Conservation (phyloP, 495 filamentous ascomycete species). For the Penicillium verhagenii region DNA sequence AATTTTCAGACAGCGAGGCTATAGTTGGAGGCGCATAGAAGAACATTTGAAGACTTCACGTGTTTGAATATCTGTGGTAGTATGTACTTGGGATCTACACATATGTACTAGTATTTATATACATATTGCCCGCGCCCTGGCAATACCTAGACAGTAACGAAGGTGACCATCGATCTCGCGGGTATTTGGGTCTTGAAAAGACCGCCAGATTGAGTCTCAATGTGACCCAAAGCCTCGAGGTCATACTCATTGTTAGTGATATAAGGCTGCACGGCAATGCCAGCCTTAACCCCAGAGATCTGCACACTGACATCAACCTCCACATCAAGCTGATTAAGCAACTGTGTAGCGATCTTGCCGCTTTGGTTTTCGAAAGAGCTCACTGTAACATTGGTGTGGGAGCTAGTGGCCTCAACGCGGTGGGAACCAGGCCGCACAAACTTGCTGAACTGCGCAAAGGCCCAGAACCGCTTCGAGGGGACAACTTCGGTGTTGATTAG, state of each 20-base stretch:
- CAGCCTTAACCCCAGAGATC: not conserved
- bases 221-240: constrained; percentile 2
- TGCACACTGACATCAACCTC: constrained; percentile 2
- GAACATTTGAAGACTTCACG: too few species aligned
- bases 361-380: constrained; percentile 50
- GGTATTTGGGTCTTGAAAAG: constrained; percentile 9
- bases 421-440: constrained; percentile 48
- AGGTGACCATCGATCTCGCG: constrained; percentile 22
- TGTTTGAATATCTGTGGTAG: too few species aligned
- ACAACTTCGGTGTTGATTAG: constrained; percentile 36
- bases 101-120: not conserved
- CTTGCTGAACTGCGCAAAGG: constrained; percentile 47
- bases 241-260: constrained; percentile 19
- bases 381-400: constrained; percentile 30
- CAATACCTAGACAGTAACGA: not conserved
- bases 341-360: constrained; percentile 41
- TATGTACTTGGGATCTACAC: not conserved
- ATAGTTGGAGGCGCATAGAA: too few species aligned
- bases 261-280: constrained; percentile 7
- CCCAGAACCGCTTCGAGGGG: constrained; percentile 48
- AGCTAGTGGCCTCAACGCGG: constrained; percentile 38
- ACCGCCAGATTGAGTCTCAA: not conserved
- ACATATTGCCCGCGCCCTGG: not conserved
- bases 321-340: constrained; percentile 43
- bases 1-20: too few species aligned